Conservation (phyloP, 129 eudicot species). For the Ambrosia trifida region DNA sequence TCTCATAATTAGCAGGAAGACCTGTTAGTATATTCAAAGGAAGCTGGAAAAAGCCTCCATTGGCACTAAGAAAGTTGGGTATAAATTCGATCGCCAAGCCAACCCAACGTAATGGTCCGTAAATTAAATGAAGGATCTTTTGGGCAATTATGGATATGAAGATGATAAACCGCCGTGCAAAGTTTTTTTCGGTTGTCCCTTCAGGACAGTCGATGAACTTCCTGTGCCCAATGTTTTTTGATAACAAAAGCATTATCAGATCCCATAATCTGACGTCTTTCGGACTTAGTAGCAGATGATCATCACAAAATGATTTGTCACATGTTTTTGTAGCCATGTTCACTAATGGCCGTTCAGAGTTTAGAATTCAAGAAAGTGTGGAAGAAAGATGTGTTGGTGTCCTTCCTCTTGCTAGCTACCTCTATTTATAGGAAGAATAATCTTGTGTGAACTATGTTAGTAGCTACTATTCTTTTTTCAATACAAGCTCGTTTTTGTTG, state of each 20-base stretch:
- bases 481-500: not conserved
- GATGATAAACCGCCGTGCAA: slow-evolving; percentile 37
- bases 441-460: not conserved
- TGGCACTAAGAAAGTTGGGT: slow-evolving; percentile 41
- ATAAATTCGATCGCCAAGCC: slow-evolving; percentile 47
- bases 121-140: slow-evolving; percentile 33
- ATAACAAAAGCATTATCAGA: slow-evolving; percentile 38
- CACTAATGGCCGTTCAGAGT: not conserved
- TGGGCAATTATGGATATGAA: slow-evolving; percentile 43
- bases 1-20: not conserved
- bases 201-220: slow-evolving; percentile 45
- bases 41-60: slow-evolving; percentile 39
- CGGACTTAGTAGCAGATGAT: slow-evolving; percentile 52
- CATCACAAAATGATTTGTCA: slow-evolving; percentile 44
- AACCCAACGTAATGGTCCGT: slow-evolving; percentile 34
- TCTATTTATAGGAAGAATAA: slow-evolving; percentile 16
- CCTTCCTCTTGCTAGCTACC: not conserved
- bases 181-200: slow-evolving; percentile 30
- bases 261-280: slow-evolving; percentile 48
- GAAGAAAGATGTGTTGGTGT: slow-evolving; percentile 11
- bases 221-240: slow-evolving; percentile 36
- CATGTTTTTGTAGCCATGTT: slow-evolving; percentile 23
- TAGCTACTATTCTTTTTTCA: not conserved
- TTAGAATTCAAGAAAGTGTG: not conserved
- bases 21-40: slow-evolving; percentile 35